phyloP scores from a whole-genome alignment of 2,329 filamentous ascomycete species.

The Nannizziopsis arthrosporioides region DNA sequence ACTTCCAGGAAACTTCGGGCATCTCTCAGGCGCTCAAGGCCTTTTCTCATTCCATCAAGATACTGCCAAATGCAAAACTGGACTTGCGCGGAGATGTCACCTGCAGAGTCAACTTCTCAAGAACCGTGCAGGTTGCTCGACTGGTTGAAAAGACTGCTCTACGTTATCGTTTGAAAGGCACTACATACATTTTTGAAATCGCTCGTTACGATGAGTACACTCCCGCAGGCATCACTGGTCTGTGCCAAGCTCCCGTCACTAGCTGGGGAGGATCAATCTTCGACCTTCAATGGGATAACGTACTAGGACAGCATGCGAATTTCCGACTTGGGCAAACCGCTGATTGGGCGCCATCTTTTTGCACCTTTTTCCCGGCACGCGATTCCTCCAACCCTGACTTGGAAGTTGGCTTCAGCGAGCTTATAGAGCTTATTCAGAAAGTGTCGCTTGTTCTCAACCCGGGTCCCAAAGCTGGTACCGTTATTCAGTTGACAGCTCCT shows the following conservation, averaged over 20 bases:
- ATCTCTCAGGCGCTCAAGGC: slow-evolving; percentile 21
- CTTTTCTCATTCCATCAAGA: slow-evolving; percentile 24
- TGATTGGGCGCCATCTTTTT: slow-evolving; percentile 23
- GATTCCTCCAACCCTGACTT: slow-evolving; percentile 15
- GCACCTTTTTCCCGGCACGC: slow-evolving; percentile 28
- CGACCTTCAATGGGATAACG: slow-evolving; percentile 32
- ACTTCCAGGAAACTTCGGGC: slow-evolving; percentile 25
- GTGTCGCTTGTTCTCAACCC: slow-evolving; percentile 26
- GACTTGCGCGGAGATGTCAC: slow-evolving; percentile 20
- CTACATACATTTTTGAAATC: slow-evolving; percentile 34
- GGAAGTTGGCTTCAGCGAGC: slow-evolving; percentile 26
- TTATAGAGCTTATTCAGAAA: slow-evolving; percentile 26
- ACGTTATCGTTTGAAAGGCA: slow-evolving; percentile 30
- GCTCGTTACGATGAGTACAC: slow-evolving; percentile 33
- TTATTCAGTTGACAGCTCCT: background rate
- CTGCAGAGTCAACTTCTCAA: slow-evolving; percentile 24
- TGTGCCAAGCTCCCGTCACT: slow-evolving; percentile 20
- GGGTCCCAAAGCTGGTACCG: slow-evolving; percentile 5
- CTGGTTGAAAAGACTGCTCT: slow-evolving; percentile 32
- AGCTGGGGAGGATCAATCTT: slow-evolving; percentile 31
- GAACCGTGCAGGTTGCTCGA: slow-evolving; percentile 20
- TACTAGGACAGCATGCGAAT: slow-evolving; percentile 29
- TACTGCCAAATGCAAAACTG: slow-evolving; percentile 17
- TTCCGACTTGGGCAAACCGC: slow-evolving; percentile 26
- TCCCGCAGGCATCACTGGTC: slow-evolving; percentile 10